Conservation (phyloP, 495 filamentous ascomycete genomes). For the Chaetomium cochliodes region DNA sequence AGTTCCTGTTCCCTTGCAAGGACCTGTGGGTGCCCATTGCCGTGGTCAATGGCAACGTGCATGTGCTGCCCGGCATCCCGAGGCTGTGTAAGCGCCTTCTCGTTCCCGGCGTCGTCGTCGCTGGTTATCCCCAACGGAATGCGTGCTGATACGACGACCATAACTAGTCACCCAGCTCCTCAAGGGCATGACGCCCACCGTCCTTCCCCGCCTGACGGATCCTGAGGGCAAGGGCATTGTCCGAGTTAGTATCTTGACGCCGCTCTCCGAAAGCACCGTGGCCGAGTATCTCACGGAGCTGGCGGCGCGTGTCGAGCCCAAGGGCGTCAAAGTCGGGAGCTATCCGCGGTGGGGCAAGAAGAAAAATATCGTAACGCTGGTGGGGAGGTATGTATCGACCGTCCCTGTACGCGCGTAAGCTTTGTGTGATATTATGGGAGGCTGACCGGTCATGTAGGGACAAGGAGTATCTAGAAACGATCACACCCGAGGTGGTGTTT, state of each 20-base stretch:
- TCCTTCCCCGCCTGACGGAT: conserved; percentile 68
- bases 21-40: conserved; percentile 86
- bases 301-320: conserved; percentile 63
- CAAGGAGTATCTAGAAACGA: conserved; percentile 48
- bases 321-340: conserved; percentile 90
- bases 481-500: conserved; percentile 50
- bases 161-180: conserved; percentile 64
- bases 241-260: conserved; percentile 80
- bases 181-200: conserved; percentile 65
- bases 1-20: conserved; percentile 74
- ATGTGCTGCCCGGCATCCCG: conserved; percentile 90
- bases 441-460: conserved; percentile 39
- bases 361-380: conserved; percentile 86
- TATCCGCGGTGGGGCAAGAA: conserved; percentile 91
- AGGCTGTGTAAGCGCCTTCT: conserved; percentile 56
- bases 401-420: neutral
- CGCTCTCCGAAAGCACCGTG: conserved; percentile 78
- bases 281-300: conserved; percentile 79
- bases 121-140: no score
- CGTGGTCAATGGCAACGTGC: conserved; percentile 86
- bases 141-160: neutral
- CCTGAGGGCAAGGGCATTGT: conserved; percentile 76
- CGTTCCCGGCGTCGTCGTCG: no score
- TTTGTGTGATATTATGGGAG: neutral
- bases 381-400: conserved; percentile 55